phyloP scores from a whole-genome alignment of 345 rosid genomes.

The Acer yangbiense region DNA sequence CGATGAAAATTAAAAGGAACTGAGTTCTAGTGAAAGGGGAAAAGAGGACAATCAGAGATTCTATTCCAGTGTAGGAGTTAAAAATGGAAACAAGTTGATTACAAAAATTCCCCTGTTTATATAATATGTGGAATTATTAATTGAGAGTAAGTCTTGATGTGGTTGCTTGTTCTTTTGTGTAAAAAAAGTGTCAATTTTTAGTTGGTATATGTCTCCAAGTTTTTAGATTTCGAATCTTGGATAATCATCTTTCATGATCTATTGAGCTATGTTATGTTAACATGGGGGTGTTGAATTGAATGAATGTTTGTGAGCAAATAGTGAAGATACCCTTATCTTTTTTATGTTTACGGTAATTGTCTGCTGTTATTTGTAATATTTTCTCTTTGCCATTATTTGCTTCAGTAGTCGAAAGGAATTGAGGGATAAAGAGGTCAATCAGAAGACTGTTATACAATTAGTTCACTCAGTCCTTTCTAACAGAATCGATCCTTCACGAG shows the following conservation, averaged over 20 bases:
- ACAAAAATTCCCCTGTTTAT: background rate
- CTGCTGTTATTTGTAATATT: slow-evolving; percentile 4
- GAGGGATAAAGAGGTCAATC: slow-evolving; percentile 40
- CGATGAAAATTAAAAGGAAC: no score
- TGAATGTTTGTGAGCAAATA: background rate
- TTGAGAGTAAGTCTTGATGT: background rate
- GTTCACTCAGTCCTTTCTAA: slow-evolving; percentile 38
- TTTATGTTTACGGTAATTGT: background rate
- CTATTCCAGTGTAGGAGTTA: background rate
- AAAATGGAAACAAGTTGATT: background rate
- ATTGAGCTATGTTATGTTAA: background rate
- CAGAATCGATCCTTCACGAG: slow-evolving; percentile 64
- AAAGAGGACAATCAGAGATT: background rate
- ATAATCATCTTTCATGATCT: background rate
- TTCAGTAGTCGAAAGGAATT: slow-evolving; percentile 69
- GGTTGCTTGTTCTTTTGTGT: background rate
- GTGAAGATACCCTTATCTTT: background rate
- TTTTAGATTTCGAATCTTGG: background rate
- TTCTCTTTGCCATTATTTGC: slow-evolving; percentile 13
- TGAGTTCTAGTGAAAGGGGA: background rate
- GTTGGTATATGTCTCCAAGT: background rate
- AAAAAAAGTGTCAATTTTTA: background rate
- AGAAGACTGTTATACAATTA: slow-evolving; percentile 21
- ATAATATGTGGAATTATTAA: background rate
- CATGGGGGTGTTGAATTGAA: background rate